These are phyloP conservation scores for Suillus luteus DNA, from an alignment of 768 basidiomycete genomes.

Conservation along the genomic window DNA sequence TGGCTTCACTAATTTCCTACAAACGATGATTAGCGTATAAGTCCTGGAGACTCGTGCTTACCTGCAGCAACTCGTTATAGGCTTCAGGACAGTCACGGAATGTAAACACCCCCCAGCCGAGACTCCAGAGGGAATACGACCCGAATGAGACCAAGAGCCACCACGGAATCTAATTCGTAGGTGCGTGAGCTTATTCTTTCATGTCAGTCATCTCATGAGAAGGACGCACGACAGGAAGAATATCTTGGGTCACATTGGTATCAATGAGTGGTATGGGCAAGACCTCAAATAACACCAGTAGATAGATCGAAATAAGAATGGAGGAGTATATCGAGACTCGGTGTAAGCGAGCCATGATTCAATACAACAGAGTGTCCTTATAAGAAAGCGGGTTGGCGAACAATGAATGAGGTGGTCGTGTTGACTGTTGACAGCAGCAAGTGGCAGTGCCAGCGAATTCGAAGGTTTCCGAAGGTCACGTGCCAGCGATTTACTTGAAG, in stretches of 20 bases:
- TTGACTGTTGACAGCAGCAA: not conserved
- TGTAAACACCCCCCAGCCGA: slow-evolving; percentile 73
- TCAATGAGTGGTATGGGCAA: slow-evolving; percentile 58
- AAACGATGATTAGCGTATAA: not conserved
- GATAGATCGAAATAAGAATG: slow-evolving; percentile 49
- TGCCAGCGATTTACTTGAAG: not conserved
- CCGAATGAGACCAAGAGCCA: slow-evolving; percentile 82
- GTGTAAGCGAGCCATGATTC: slow-evolving; percentile 61
- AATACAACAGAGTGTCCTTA: not conserved
- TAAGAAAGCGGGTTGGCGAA: not conserved
- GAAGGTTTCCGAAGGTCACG: not conserved
- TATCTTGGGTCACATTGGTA: slow-evolving; percentile 43
- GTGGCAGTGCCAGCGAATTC: not conserved
- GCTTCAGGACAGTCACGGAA: slow-evolving; percentile 82
- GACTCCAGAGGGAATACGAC: slow-evolving; percentile 74
- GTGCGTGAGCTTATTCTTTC: not conserved
- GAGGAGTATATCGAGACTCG: slow-evolving; percentile 50
- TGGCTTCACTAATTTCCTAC: slow-evolving; percentile 63
- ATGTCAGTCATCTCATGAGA: not conserved
- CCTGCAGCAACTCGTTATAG: slow-evolving; percentile 65
- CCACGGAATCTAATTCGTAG: slow-evolving; percentile 65
- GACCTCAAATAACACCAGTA: slow-evolving; percentile 56
- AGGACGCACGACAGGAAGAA: slow-evolving; percentile 61
- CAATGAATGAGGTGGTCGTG: not conserved
- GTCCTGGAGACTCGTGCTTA: slow-evolving; percentile 35